phyloP scores from a whole-genome alignment of 352 stramenopile species.

The Pythium dissimile region DNA sequence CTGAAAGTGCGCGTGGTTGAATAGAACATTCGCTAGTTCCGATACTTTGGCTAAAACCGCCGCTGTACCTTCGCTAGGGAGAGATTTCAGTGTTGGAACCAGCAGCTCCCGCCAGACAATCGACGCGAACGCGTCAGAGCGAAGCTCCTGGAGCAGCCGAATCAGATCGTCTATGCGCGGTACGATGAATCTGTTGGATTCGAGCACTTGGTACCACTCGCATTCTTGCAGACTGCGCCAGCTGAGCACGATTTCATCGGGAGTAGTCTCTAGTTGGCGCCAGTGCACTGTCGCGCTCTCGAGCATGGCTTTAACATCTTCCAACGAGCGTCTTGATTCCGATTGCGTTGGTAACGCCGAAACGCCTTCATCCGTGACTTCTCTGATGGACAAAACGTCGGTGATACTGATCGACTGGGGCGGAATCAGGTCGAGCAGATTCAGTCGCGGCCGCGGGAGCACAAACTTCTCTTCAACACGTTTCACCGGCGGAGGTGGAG shows the following conservation, averaged over 20 bases:
- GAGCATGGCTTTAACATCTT: background rate
- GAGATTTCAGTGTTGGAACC: slow-evolving; percentile 21
- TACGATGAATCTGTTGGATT: background rate
- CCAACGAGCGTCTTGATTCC: background rate
- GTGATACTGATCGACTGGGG: slow-evolving; percentile 22
- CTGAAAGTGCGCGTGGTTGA: slow-evolving; percentile 27
- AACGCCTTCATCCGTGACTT: background rate
- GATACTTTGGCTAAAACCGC: background rate
- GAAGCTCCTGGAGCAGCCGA: slow-evolving; percentile 35
- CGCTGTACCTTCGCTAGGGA: slow-evolving; percentile 3
- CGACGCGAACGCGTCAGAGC: slow-evolving; percentile 32
- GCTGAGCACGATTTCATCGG: slow-evolving; percentile 13
- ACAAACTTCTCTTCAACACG: slow-evolving; percentile 44
- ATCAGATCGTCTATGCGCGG: slow-evolving; percentile 25
- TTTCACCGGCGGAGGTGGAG: slow-evolving; percentile 18
- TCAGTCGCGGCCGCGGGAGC: slow-evolving; percentile 37
- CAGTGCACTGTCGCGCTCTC: background rate
- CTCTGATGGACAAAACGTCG: slow-evolving; percentile 9
- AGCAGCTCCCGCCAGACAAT: slow-evolving; percentile 63
- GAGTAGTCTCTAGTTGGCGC: slow-evolving; percentile 19
- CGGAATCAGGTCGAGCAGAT: slow-evolving; percentile 37
- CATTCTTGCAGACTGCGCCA: slow-evolving; percentile 36
- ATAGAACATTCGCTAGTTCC: slow-evolving; percentile 25
- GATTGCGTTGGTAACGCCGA: background rate
- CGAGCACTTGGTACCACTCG: slow-evolving; percentile 41